phyloP scores from a whole-genome alignment of 331 rosid species.

The Prunus yedoensis region DNA sequence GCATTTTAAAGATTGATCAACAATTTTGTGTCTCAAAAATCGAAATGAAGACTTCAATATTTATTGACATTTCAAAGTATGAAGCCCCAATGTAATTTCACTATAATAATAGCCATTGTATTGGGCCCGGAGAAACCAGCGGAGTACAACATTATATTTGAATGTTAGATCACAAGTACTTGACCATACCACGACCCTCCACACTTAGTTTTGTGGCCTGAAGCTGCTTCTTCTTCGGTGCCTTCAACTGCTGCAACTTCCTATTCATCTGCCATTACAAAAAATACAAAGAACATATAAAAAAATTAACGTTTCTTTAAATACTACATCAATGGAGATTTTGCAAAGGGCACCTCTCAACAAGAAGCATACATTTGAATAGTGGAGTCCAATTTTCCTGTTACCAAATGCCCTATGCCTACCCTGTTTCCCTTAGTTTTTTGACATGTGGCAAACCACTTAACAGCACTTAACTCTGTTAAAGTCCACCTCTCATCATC shows the following conservation, averaged over 20 bases:
- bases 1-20: neutral
- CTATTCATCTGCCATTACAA: constrained; percentile 73
- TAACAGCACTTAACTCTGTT: too few species aligned
- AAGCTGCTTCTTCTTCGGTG: constrained; percentile 91
- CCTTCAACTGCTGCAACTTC: constrained; percentile 95
- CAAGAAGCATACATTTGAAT: neutral
- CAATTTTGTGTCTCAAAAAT: neutral
- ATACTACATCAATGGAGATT: neutral
- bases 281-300: neutral
- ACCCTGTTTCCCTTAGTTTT: too few species aligned
- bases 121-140: neutral
- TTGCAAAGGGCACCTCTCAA: neutral
- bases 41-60: neutral
- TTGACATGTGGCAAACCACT: too few species aligned
- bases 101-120: neutral
- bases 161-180: constrained; percentile 51
- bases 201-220: constrained; percentile 95
- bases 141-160: neutral
- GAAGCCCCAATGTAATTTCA: neutral
- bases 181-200: constrained; percentile 95
- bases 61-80: neutral
- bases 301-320: neutral
- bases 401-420: too few species aligned
- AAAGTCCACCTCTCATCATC: too few species aligned
- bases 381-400: too few species aligned